Evolutionary conservation across 2,329 filamentous ascomycete genomes (phyloP).

Genomic region (Drechslerella dactyloides): DNA sequence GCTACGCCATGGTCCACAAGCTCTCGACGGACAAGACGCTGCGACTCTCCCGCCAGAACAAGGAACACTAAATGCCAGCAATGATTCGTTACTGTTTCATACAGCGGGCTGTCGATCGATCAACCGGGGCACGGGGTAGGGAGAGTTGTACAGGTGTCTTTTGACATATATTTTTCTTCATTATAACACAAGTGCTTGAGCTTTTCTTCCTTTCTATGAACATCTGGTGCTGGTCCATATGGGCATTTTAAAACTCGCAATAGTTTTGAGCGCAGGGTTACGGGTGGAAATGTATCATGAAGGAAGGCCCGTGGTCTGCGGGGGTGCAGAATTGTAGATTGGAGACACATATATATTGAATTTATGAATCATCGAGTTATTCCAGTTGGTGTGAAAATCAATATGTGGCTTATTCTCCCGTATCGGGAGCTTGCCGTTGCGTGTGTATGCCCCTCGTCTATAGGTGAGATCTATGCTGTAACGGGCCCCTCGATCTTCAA

Average conservation of each 20-base stretch:
- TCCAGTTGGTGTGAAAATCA: background rate
- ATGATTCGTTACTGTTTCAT: background rate
- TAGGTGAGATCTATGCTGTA: too few relatives aligned
- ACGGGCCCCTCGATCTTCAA: too few relatives aligned
- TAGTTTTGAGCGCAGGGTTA: too few relatives aligned
- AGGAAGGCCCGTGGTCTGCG: background rate
- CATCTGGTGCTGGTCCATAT: too few relatives aligned
- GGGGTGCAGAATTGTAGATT: background rate
- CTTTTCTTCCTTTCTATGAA: too few relatives aligned
- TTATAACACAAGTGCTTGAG: background rate
- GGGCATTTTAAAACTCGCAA: too few relatives aligned
- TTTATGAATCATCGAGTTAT: background rate
- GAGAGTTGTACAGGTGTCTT: constrained; percentile 4
- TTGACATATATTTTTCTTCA: background rate
- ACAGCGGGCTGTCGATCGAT: background rate
- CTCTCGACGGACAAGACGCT: constrained; percentile 60
- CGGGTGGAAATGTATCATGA: background rate
- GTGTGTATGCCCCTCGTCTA: background rate
- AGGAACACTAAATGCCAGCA: constrained; percentile 28
- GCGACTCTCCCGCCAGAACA: constrained; percentile 34
- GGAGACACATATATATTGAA: background rate
- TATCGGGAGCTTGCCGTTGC: background rate
- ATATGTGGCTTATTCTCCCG: background rate
- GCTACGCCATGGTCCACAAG: constrained; percentile 83
- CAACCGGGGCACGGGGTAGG: background rate